A percentile compares a stretch with the other conserved stretches of the same genome.
Evolutionary conservation across 768 basidiomycete species (phyloP).

Genomic region (Candolleomyces aberdarensis): DNA sequence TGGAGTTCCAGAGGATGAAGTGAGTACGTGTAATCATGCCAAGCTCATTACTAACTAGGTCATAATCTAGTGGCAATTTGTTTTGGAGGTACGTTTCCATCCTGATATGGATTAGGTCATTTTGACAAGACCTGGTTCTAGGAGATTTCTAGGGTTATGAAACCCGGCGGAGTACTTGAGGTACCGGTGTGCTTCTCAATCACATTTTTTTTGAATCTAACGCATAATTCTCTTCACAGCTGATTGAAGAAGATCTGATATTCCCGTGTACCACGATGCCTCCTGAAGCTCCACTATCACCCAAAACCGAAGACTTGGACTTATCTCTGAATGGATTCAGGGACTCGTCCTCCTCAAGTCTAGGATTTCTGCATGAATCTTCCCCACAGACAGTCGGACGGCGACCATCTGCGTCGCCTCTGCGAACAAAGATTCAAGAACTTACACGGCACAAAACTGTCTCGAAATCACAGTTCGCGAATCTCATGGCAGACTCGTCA

Average conservation of each 20-base stretch:
- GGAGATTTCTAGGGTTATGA: slow-evolving; percentile 69
- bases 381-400: slow-evolving; percentile 16
- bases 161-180: slow-evolving; percentile 61
- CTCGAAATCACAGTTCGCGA: not conserved
- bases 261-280: slow-evolving; percentile 51
- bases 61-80: slow-evolving; percentile 52
- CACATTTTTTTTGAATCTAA: slow-evolving; percentile 3
- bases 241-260: slow-evolving; percentile 71
- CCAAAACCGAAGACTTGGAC: slow-evolving; percentile 13
- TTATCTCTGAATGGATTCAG: slow-evolving; percentile 16
- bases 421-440: not conserved
- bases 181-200: slow-evolving; percentile 28
- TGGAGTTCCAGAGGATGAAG: slow-evolving; percentile 72
- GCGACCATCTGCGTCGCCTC: slow-evolving; percentile 6
- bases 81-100: slow-evolving; percentile 52
- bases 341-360: not conserved
- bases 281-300: slow-evolving; percentile 14
- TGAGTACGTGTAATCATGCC: slow-evolving; percentile 10
- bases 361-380: not conserved
- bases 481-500: not conserved
- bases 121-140: slow-evolving; percentile 24
- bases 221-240: slow-evolving; percentile 30
- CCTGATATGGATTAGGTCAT: slow-evolving; percentile 11
- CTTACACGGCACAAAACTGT: not conserved
- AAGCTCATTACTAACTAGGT: slow-evolving; percentile 1